These are phyloP conservation scores for Kwoniella dejecticola DNA, from an alignment of 768 basidiomycete genomes.

Conservation along the genomic window DNA sequence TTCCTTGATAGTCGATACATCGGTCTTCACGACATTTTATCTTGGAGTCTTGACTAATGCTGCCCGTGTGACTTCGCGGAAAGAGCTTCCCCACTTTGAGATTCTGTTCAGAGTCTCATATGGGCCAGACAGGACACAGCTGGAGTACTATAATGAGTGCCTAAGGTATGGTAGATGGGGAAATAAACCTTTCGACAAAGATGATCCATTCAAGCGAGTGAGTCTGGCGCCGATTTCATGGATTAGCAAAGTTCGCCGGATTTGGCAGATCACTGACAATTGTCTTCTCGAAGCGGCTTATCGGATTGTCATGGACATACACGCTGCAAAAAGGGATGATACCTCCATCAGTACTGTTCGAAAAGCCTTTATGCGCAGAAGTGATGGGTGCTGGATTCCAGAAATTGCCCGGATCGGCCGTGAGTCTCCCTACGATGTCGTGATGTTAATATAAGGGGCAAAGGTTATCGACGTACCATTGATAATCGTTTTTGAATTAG, in stretches of 20 bases:
- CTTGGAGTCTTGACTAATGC: constrained; percentile 68
- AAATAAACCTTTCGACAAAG: constrained; percentile 43
- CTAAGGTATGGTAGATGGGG: constrained; percentile 55
- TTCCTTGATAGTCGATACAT: constrained; percentile 64
- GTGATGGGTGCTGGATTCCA: constrained; percentile 82
- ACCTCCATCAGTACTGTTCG: constrained; percentile 64
- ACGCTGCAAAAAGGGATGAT: constrained; percentile 60
- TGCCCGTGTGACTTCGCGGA: constrained; percentile 52
- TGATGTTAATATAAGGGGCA: too few species aligned
- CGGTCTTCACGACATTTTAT: constrained; percentile 76
- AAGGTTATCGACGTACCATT: too few species aligned
- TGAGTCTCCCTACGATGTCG: too few species aligned
- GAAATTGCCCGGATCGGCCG: constrained; percentile 65
- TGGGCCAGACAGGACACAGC: constrained; percentile 66
- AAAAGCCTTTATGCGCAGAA: constrained; percentile 68
- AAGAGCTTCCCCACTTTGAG: constrained; percentile 65
- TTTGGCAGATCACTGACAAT: too few species aligned
- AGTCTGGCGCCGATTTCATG: constrained; percentile 21
- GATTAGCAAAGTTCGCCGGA: too few species aligned
- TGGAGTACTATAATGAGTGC: constrained; percentile 73
- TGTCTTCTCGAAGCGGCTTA: constrained; percentile 19
- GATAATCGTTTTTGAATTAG: constrained; percentile 57
- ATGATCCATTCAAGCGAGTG: constrained; percentile 49
- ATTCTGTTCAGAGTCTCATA: constrained; percentile 77
- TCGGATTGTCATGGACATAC: constrained; percentile 63